A percentile compares a stretch with the other conserved stretches of the same genome.
These are phyloP conservation scores for Globisporangium paddicum DNA, from an alignment of 352 stramenopile species.

Conservation along the genomic window DNA sequence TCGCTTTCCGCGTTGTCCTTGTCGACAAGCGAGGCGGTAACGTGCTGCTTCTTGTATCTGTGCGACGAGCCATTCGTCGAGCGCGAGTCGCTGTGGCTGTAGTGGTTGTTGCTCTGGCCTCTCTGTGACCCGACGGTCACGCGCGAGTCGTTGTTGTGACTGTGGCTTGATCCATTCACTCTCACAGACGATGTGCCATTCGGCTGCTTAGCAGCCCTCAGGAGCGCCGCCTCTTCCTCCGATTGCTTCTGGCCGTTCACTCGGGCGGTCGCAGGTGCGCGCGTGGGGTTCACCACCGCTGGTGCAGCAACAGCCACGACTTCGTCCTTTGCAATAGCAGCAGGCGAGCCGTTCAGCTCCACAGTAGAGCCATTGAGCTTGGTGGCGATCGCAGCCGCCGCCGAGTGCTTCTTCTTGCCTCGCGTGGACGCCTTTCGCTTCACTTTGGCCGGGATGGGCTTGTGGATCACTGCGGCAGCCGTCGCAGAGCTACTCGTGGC, in stretches of 20 bases:
- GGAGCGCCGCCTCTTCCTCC: constrained; percentile 10
- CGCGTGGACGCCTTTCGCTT: constrained; percentile 15
- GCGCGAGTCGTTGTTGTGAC: neutral
- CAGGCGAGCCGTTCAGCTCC: constrained; percentile 7
- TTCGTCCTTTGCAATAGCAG: neutral
- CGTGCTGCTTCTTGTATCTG: constrained; percentile 9
- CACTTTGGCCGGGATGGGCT: constrained; percentile 18
- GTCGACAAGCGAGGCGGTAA: neutral
- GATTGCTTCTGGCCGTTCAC: constrained; percentile 11
- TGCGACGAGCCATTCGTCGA: neutral
- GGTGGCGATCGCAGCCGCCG: constrained; percentile 13
- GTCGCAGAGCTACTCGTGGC: neutral
- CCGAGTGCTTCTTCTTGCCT: constrained; percentile 13
- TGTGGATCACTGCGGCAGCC: constrained; percentile 8
- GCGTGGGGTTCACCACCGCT: neutral
- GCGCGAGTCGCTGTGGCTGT: neutral
- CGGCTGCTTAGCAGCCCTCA: constrained; percentile 8
- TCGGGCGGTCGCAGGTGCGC: neutral
- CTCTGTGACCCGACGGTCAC: neutral
- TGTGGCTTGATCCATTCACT: neutral
- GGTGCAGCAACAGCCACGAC: neutral
- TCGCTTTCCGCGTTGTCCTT: constrained; percentile 2
- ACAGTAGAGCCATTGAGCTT: constrained; percentile 12
- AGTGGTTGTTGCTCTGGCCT: neutral
- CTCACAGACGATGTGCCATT: constrained; percentile 4